Evolutionary conservation across 2,329 filamentous ascomycete genomes (phyloP).

Genomic region (Penicillium italicum): DNA sequence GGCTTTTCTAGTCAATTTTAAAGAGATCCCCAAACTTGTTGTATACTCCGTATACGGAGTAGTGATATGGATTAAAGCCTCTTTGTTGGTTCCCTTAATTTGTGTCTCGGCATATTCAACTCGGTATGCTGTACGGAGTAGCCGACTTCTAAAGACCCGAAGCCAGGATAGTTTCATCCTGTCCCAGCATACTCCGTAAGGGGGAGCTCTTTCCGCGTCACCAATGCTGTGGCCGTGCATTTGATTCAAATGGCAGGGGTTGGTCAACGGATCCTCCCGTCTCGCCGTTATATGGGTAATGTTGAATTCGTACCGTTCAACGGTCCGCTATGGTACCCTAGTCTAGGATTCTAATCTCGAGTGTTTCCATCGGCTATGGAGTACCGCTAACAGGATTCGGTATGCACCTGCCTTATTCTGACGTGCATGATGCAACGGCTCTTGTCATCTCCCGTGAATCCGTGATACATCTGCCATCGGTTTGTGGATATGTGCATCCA

Average conservation of each 20-base stretch:
- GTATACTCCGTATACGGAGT: too few species aligned
- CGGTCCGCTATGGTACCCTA: slow-evolving; percentile 16
- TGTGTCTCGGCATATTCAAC: not conserved
- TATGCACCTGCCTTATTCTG: not conserved
- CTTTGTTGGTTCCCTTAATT: not conserved
- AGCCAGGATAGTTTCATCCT: not conserved
- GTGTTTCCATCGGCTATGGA: not conserved
- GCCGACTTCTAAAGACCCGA: too few species aligned
- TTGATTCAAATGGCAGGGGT: slow-evolving; percentile 2
- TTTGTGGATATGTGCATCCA: not conserved
- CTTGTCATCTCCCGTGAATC: not conserved
- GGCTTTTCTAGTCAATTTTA: not conserved
- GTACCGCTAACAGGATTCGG: not conserved
- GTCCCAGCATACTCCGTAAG: not conserved
- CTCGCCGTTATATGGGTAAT: slow-evolving; percentile 17
- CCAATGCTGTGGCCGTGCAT: slow-evolving; percentile 3
- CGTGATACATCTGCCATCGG: not conserved
- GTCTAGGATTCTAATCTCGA: not conserved
- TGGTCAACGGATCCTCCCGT: slow-evolving; percentile 18
- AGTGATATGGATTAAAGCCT: not conserved
- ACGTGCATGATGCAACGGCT: not conserved
- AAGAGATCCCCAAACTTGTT: not conserved
- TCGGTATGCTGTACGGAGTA: too few species aligned
- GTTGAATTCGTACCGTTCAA: slow-evolving; percentile 1
- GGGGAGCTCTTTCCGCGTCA: not conserved